phyloP scores from a whole-genome alignment of 805 yeast genomes.

The Kodamaea restingae region DNA sequence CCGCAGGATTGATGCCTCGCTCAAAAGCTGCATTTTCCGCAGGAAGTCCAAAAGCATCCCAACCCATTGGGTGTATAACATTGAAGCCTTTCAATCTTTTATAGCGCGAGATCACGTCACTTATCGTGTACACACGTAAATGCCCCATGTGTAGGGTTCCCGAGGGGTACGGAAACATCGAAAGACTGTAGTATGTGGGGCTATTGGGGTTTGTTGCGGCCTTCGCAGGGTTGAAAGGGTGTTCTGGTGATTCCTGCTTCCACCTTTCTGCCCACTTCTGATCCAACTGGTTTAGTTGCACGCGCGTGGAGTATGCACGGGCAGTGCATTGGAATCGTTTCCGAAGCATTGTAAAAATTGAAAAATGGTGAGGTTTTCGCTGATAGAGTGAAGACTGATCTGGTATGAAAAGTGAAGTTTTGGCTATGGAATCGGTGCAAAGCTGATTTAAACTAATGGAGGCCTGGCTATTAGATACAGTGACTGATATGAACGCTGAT shows the following conservation, averaged over 20 bases:
- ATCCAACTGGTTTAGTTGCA: conserved; percentile 34
- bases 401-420: too few species aligned
- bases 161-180: conserved; percentile 97
- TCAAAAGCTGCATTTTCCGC: conserved; percentile 98
- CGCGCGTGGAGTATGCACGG: conserved; percentile 3
- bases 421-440: too few species aligned
- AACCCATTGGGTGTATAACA: conserved; percentile 96
- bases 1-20: conserved; percentile 68
- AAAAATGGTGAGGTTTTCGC: neutral
- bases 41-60: conserved; percentile 98
- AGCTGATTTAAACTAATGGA: too few species aligned
- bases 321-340: neutral
- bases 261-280: conserved; percentile 52
- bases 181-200: conserved; percentile 56
- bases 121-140: conserved; percentile 84
- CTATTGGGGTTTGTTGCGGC: conserved; percentile 12
- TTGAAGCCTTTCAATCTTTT: conserved; percentile 69
- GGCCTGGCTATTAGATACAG: too few species aligned
- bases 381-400: too few species aligned
- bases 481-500: too few species aligned
- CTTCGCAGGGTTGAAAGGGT: conserved; percentile 36
- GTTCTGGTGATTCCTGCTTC: conserved; percentile 31
- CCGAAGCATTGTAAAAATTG: neutral
- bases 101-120: conserved; percentile 78
- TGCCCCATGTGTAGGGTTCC: conserved; percentile 94